Evolutionary conservation across 2,329 filamentous ascomycete species (phyloP).

Genomic region (Fusarium sp.): DNA sequence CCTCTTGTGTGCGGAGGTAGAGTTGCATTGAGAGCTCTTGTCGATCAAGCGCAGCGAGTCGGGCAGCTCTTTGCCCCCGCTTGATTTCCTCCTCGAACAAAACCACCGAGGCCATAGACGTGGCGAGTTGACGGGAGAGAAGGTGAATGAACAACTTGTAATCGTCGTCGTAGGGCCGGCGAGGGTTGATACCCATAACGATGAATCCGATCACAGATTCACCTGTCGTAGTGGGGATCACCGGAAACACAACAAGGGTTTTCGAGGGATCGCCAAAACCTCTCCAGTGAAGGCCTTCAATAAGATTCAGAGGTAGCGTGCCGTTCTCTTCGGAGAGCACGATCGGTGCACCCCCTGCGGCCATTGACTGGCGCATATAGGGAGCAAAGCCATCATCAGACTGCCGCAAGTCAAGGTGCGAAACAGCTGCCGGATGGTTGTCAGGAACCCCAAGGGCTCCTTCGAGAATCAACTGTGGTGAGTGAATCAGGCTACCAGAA

Average conservation of each 20-base stretch:
- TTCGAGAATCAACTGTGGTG: conserved; percentile 79
- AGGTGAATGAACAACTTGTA: conserved; percentile 85
- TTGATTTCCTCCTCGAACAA: conserved; percentile 88
- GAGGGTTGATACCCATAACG: conserved; percentile 83
- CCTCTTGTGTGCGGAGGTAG: conserved; percentile 74
- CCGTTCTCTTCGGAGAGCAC: conserved; percentile 77
- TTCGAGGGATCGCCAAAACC: conserved; percentile 80
- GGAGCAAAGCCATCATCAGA: conserved; percentile 82
- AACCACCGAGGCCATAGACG: conserved; percentile 85
- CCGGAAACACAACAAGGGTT: conserved; percentile 82
- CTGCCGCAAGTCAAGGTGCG: conserved; percentile 77
- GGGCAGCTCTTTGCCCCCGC: conserved; percentile 80
- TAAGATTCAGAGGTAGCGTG: conserved; percentile 75
- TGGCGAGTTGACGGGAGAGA: conserved; percentile 82
- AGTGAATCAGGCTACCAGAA: conserved; percentile 74
- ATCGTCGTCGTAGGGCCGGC: conserved; percentile 84
- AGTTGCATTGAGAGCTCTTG: conserved; percentile 85
- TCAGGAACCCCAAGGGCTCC: conserved; percentile 78
- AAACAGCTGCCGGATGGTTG: conserved; percentile 73
- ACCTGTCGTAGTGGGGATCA: conserved; percentile 80
- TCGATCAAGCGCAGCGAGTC: conserved; percentile 81
- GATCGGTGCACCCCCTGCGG: conserved; percentile 75
- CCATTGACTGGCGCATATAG: conserved; percentile 83
- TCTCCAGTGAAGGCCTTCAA: conserved; percentile 78
- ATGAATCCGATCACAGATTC: conserved; percentile 84